phyloP scores from a whole-genome alignment of 345 rosid species.

The Heritiera fomes region DNA sequence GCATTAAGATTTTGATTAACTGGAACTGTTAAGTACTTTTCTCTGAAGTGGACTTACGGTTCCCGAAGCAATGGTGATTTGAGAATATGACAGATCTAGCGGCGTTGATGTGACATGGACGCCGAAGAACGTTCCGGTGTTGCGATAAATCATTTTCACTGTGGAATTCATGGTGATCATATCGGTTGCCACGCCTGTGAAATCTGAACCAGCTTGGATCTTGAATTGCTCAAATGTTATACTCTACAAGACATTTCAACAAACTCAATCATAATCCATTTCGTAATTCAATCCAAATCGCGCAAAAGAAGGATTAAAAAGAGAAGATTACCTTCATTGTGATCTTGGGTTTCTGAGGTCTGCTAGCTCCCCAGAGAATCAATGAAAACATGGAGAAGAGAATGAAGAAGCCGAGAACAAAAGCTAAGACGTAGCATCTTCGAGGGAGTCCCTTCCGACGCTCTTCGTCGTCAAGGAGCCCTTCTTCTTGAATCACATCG shows the following conservation, averaged over 20 bases:
- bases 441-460: slow-evolving; percentile 66
- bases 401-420: slow-evolving; percentile 73
- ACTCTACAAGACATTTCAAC: slow-evolving; percentile 42
- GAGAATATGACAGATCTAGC: slow-evolving; percentile 62
- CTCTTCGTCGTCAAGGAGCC: slow-evolving; percentile 78
- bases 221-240: slow-evolving; percentile 69
- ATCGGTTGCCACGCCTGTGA: slow-evolving; percentile 80
- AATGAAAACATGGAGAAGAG: slow-evolving; percentile 82
- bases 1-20: not conserved
- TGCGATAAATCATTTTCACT: slow-evolving; percentile 64
- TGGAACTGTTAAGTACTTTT: no score
- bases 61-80: slow-evolving; percentile 76
- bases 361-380: slow-evolving; percentile 85
- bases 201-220: slow-evolving; percentile 96
- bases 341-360: slow-evolving; percentile 84
- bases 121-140: slow-evolving; percentile 93
- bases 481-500: slow-evolving; percentile 87
- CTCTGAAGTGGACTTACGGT: slow-evolving; percentile 44
- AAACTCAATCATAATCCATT: slow-evolving; percentile 4
- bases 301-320: not conserved
- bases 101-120: slow-evolving; percentile 86
- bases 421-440: slow-evolving; percentile 74
- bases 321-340: slow-evolving; percentile 56
- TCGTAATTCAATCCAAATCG: not conserved
- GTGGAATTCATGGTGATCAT: slow-evolving; percentile 86